These are phyloP conservation scores for Yamadazyma diospyri DNA, from an alignment of 1,139 yeast species.

Conservation along the genomic window DNA sequence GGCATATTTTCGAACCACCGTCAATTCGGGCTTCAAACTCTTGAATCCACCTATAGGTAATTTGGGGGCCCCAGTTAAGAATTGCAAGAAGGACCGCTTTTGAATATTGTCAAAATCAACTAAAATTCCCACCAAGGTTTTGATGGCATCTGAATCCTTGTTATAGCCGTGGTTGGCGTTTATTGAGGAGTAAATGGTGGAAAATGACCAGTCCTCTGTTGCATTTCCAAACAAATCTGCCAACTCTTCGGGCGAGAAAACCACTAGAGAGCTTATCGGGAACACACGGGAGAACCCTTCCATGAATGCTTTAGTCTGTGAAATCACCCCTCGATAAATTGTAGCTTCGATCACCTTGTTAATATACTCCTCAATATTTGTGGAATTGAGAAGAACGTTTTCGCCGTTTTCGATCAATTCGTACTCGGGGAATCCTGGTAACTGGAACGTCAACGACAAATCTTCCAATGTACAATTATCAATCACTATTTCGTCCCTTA, in stretches of 20 bases:
- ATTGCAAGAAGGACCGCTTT: conserved; percentile 74
- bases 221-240: conserved; percentile 60
- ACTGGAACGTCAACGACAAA: conserved; percentile 58
- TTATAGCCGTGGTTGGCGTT: conserved; percentile 91
- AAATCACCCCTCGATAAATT: conserved; percentile 58
- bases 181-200: conserved; percentile 56
- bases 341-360: conserved; percentile 57
- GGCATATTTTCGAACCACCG: conserved; percentile 79
- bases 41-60: conserved; percentile 94
- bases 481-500: conserved; percentile 25
- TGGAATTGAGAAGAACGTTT: conserved; percentile 43
- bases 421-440: conserved; percentile 74
- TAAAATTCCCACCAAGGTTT: conserved; percentile 58
- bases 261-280: conserved; percentile 68
- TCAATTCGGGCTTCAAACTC: conserved; percentile 74
- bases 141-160: conserved; percentile 64
- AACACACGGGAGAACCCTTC: conserved; percentile 83
- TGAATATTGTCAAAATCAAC: conserved; percentile 48
- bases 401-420: conserved; percentile 59
- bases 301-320: conserved; percentile 67
- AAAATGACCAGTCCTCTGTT: conserved; percentile 84
- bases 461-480: conserved; percentile 47
- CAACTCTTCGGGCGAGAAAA: conserved; percentile 74
- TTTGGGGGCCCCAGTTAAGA: conserved; percentile 90
- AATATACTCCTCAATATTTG: conserved; percentile 60